A percentile compares a stretch with the other conserved stretches of the same genome.
These are phyloP conservation scores for Blepharisma undulans DNA, from an alignment of 169 alveolate genomes.

Conservation along the genomic window DNA sequence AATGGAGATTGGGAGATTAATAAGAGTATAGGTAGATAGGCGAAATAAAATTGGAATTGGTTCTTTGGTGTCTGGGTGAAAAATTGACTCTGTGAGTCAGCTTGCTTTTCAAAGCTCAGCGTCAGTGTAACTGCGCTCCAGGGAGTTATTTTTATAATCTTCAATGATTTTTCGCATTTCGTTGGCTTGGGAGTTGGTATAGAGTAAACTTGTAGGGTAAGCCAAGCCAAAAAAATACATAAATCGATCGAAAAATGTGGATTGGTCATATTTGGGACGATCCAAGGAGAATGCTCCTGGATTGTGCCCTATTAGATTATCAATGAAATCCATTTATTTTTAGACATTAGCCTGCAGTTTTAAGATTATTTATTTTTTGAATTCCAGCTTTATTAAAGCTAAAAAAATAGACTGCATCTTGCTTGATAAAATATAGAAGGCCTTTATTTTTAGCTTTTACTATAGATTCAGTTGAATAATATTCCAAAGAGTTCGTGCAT, in stretches of 20 bases:
- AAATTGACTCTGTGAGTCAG: neutral
- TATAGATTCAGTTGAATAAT: neutral
- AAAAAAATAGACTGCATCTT: neutral
- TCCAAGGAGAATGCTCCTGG: constrained; percentile 14
- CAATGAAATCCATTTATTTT: constrained; percentile 12
- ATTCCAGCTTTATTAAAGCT: neutral
- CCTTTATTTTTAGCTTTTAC: neutral
- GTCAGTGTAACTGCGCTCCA: neutral
- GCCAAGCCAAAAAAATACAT: constrained; percentile 4
- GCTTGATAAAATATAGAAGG: neutral
- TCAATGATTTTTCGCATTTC: neutral
- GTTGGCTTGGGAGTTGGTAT: neutral
- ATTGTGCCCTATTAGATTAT: neutral
- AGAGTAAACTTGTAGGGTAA: neutral
- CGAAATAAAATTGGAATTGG: constrained; percentile 27
- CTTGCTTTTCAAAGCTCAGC: constrained; percentile 23
- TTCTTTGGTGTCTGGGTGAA: constrained; percentile 38
- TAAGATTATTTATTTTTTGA: neutral
- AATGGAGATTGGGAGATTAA: constrained; percentile 53
- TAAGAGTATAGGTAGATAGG: constrained; percentile 48
- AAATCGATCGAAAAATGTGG: constrained; percentile 8
- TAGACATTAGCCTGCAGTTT: neutral
- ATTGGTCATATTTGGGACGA: constrained; percentile 10
- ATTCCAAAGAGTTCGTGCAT: neutral
- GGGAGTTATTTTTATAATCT: neutral